Percentiles rank a stretch among this genome's conserved stretches.
Conservation (phyloP, 805 yeast species). For the Candida broadrunensis region DNA sequence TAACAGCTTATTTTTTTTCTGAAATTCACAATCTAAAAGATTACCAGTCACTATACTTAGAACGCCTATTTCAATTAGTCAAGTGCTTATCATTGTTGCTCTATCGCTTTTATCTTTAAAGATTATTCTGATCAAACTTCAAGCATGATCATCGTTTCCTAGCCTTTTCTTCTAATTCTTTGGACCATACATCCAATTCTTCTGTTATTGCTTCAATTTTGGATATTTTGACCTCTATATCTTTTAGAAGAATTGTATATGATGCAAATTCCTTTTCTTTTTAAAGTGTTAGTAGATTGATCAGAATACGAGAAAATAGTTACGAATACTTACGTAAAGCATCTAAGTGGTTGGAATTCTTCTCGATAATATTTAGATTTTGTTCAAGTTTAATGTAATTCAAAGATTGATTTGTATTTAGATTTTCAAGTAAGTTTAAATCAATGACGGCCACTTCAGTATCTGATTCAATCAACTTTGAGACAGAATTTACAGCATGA, state of each 20-base stretch:
- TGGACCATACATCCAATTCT: constrained; percentile 63
- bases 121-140: no score
- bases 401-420: constrained; percentile 57
- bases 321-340: constrained; percentile 17
- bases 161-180: constrained; percentile 48
- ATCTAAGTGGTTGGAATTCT: constrained; percentile 30
- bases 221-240: constrained; percentile 32
- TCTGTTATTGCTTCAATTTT: constrained; percentile 44
- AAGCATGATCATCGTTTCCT: constrained; percentile 1
- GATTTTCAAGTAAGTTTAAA: constrained; percentile 48
- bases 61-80: no score
- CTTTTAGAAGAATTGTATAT: constrained; percentile 19
- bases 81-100: no score
- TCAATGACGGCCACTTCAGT: constrained; percentile 42
- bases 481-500: constrained; percentile 26
- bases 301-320: constrained; percentile 1
- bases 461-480: constrained; percentile 36
- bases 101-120: no score
- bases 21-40: no score
- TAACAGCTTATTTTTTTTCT: no score
- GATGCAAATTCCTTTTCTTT: constrained; percentile 24
- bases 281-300: constrained; percentile 3
- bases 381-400: constrained; percentile 46
- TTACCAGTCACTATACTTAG: no score
- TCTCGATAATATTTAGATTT: constrained; percentile 41